Conservation (phyloP, 257 asterid genomes). For the Handroanthus guayacan region DNA sequence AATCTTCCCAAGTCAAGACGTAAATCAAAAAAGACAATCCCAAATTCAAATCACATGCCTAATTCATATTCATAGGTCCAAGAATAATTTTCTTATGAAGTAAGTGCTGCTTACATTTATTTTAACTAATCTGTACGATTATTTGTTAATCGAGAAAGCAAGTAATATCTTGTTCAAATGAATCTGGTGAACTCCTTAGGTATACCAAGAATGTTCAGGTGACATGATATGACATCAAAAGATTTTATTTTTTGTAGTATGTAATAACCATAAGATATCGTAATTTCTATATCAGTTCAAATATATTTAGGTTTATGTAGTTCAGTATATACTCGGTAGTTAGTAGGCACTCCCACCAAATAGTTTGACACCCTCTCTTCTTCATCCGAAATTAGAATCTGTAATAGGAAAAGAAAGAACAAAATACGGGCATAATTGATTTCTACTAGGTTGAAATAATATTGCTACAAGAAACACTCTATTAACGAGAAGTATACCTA, state of each 20-base stretch:
- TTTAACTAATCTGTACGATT: too few species aligned
- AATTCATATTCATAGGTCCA: neutral
- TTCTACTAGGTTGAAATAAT: too few species aligned
- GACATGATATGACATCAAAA: neutral
- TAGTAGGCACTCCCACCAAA: constrained; percentile 21
- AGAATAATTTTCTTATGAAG: neutral
- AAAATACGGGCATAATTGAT: too few species aligned
- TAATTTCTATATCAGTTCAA: neutral
- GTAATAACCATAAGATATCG: constrained; percentile 9
- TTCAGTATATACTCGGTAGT: neutral
- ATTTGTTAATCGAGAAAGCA: neutral
- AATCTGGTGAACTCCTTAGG: constrained; percentile 38
- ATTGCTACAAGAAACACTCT: too few species aligned
- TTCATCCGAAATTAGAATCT: neutral
- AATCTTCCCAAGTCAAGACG: too few species aligned
- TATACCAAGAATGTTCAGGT: constrained; percentile 30
- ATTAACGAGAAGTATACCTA: too few species aligned
- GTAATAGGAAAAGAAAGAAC: neutral
- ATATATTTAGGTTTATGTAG: neutral
- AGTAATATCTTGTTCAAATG: constrained; percentile 6
- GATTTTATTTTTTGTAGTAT: constrained; percentile 1
- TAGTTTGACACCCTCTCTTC: neutral
- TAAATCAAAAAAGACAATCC: too few species aligned
- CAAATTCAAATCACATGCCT: too few species aligned
- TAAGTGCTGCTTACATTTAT: too few species aligned